Evolutionary conservation across 2,329 filamentous ascomycete genomes (phyloP).

Genomic region (Acarospora socialis): DNA sequence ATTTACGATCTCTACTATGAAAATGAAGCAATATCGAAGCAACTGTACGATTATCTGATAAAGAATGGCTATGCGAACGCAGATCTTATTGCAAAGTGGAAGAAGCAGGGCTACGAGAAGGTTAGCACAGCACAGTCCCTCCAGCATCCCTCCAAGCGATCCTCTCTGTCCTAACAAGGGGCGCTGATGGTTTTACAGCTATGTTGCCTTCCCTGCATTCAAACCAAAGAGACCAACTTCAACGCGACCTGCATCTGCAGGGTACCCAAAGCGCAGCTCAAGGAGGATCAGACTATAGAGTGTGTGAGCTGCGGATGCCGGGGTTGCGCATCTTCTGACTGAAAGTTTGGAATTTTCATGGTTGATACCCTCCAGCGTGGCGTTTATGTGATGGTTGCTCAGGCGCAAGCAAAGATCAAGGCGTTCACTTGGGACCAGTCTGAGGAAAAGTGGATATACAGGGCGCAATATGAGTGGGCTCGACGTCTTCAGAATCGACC

Average conservation of each 20-base stretch:
- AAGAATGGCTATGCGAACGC: conserved; percentile 95
- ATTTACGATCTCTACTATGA: conserved; percentile 97
- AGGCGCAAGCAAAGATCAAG: too few relatives aligned
- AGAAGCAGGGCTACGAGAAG: conserved; percentile 98
- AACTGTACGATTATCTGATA: conserved; percentile 87
- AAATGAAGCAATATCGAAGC: conserved; percentile 85
- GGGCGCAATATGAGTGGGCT: too few relatives aligned
- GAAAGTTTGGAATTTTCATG: neutral
- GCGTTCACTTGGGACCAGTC: too few relatives aligned
- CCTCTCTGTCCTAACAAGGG: neutral
- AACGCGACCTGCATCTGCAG: conserved; percentile 94
- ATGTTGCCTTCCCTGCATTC: conserved; percentile 88
- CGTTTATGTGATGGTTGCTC: neutral
- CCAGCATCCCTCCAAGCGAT: conserved; percentile 6
- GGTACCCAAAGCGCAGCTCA: conserved; percentile 76
- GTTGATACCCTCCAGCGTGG: neutral
- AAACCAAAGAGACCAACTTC: conserved; percentile 99
- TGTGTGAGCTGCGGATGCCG: conserved; percentile 92
- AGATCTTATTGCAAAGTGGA: conserved; percentile 97
- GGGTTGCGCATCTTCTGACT: conserved; percentile 80
- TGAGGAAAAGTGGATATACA: too few relatives aligned
- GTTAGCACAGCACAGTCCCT: conserved; percentile 28
- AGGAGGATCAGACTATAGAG: conserved; percentile 79
- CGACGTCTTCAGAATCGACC: too few relatives aligned
- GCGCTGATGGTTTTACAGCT: conserved; percentile 37